Evolutionary conservation across 768 basidiomycete genomes (phyloP).

Genomic region (Suillus weaverae): DNA sequence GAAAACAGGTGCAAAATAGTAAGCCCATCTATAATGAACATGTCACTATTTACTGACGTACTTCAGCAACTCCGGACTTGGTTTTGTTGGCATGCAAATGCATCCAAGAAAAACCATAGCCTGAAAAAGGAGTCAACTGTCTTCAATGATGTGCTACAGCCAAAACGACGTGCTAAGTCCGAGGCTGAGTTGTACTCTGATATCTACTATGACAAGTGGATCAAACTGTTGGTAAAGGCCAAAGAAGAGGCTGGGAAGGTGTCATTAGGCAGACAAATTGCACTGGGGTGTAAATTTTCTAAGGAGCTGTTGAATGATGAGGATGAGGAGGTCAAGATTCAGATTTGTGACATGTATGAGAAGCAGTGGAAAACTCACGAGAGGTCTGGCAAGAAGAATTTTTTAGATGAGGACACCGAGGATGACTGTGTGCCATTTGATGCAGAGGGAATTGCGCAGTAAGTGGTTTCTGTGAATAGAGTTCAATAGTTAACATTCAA

Average conservation of each 20-base stretch:
- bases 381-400: too few relatives aligned
- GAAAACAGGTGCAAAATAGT: too few relatives aligned
- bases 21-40: too few relatives aligned
- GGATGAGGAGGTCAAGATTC: not conserved
- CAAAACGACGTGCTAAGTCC: not conserved
- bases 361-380: not conserved
- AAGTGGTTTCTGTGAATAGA: too few relatives aligned
- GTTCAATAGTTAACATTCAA: too few relatives aligned
- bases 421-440: too few relatives aligned
- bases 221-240: conserved; percentile 8
- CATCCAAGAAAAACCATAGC: not conserved
- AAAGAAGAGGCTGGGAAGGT: conserved; percentile 3
- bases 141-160: not conserved
- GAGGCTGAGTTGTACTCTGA: not conserved
- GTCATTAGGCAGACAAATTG: not conserved
- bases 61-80: conserved; percentile 5
- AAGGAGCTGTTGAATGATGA: conserved; percentile 3
- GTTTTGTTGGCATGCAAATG: conserved; percentile 5
- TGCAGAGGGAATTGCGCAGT: too few relatives aligned
- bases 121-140: not conserved
- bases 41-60: too few relatives aligned
- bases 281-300: not conserved
- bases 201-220: not conserved
- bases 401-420: not conserved
- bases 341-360: not conserved